These are phyloP conservation scores for Metschnikowia santaceciliae DNA, from an alignment of 805 yeast species.

Conservation along the genomic window DNA sequence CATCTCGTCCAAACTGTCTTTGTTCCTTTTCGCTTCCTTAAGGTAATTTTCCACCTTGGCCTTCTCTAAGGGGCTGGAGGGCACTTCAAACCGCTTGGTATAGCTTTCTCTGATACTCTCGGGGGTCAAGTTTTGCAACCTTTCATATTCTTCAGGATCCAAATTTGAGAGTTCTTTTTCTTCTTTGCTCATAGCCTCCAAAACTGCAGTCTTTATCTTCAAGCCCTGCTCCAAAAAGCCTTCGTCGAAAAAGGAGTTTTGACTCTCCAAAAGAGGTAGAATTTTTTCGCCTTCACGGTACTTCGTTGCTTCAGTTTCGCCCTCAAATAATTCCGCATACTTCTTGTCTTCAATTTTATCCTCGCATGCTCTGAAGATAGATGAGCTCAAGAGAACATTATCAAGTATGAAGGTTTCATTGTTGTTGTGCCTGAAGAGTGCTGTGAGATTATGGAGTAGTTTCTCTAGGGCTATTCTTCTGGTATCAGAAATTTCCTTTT, in stretches of 20 bases:
- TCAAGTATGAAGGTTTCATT: slow-evolving; percentile 33
- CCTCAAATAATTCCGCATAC: not conserved
- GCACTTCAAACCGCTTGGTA: not conserved
- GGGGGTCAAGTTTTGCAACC: slow-evolving; percentile 16
- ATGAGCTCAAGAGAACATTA: slow-evolving; percentile 26
- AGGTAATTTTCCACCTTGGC: slow-evolving; percentile 40
- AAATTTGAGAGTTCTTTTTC: slow-evolving; percentile 6
- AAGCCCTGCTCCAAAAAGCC: slow-evolving; percentile 10
- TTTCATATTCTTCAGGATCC: slow-evolving; percentile 15
- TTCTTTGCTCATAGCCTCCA: slow-evolving; percentile 22
- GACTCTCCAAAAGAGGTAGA: slow-evolving; percentile 4
- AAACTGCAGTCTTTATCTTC: slow-evolving; percentile 21
- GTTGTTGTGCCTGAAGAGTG: slow-evolving; percentile 33
- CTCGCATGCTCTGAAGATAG: slow-evolving; percentile 25
- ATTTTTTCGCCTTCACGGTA: slow-evolving; percentile 10
- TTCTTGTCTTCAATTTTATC: not conserved
- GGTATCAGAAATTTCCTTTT: slow-evolving; percentile 9
- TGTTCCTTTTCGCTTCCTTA: slow-evolving; percentile 38
- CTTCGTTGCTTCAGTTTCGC: not conserved
- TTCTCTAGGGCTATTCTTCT: slow-evolving; percentile 23
- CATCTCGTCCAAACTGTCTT: slow-evolving; percentile 38
- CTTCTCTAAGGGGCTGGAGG: slow-evolving; percentile 2
- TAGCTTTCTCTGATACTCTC: slow-evolving; percentile 17
- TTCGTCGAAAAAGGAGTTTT: not conserved
- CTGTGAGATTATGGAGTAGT: slow-evolving; percentile 27